A percentile compares a stretch with the other conserved stretches of the same genome.
These are phyloP conservation scores for Porphyrellus cyaneotinctus DNA, from an alignment of 768 basidiomycete genomes.

Conservation along the genomic window DNA sequence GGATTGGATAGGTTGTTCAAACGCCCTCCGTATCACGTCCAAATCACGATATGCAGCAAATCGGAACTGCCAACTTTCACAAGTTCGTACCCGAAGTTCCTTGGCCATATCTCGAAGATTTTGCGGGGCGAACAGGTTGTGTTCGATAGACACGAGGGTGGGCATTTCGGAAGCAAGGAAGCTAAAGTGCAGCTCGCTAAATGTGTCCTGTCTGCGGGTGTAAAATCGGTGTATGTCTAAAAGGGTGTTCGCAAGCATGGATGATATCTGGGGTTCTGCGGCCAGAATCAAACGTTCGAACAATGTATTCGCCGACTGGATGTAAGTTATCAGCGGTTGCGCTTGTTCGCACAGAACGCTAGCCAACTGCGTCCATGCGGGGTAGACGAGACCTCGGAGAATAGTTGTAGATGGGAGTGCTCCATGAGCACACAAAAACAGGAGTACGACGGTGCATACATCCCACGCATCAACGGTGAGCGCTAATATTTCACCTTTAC, in stretches of 20 bases:
- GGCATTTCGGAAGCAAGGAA: slow-evolving; percentile 62
- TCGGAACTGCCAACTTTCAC: slow-evolving; percentile 63
- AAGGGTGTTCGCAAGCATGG: slow-evolving; percentile 44
- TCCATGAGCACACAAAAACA: slow-evolving; percentile 62
- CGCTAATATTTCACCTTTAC: slow-evolving; percentile 57
- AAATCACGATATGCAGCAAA: slow-evolving; percentile 74
- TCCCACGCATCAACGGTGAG: slow-evolving; percentile 65
- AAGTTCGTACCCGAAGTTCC: slow-evolving; percentile 54
- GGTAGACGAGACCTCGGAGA: slow-evolving; percentile 71
- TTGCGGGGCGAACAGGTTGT: slow-evolving; percentile 49
- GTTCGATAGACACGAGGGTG: slow-evolving; percentile 66
- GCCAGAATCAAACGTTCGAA: slow-evolving; percentile 57
- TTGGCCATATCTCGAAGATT: slow-evolving; percentile 46
- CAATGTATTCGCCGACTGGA: slow-evolving; percentile 60
- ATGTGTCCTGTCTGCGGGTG: slow-evolving; percentile 66
- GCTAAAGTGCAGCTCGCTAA: slow-evolving; percentile 61
- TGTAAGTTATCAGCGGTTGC: slow-evolving; percentile 44
- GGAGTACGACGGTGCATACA: slow-evolving; percentile 54
- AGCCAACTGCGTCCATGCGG: slow-evolving; percentile 65
- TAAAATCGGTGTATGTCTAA: slow-evolving; percentile 66
- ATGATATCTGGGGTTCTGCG: slow-evolving; percentile 42
- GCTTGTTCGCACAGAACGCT: slow-evolving; percentile 36
- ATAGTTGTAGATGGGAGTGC: slow-evolving; percentile 71
- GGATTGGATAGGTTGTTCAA: slow-evolving; percentile 57
- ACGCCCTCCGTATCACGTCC: slow-evolving; percentile 63